These are phyloP conservation scores for Borovskyia barvae DNA, from an alignment of 208 protist species.

Conservation along the genomic window DNA sequence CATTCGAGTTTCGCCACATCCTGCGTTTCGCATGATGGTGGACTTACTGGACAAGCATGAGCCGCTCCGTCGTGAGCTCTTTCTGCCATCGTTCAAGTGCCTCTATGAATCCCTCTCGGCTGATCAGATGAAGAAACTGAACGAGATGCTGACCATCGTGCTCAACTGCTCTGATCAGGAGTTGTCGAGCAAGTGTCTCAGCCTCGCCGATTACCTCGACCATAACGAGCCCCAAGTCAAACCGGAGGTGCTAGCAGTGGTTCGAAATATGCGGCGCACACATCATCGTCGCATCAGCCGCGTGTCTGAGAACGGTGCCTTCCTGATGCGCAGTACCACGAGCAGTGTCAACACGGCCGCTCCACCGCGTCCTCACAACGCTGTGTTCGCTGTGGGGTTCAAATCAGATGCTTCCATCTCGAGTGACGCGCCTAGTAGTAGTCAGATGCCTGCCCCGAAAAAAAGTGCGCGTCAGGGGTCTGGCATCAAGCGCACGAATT, in stretches of 20 bases:
- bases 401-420: conserved; percentile 10
- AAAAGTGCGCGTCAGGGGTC: too few relatives aligned
- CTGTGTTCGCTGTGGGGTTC: neutral
- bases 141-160: conserved; percentile 80
- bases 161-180: conserved; percentile 81
- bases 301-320: conserved; percentile 30
- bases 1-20: conserved; percentile 83
- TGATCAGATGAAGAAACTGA: conserved; percentile 86
- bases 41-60: conserved; percentile 92
- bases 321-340: conserved; percentile 25
- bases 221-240: conserved; percentile 80
- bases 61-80: conserved; percentile 84
- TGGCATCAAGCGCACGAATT: too few relatives aligned
- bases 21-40: conserved; percentile 87
- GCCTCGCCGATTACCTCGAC: conserved; percentile 88
- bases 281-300: conserved; percentile 40
- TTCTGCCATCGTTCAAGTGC: conserved; percentile 88
- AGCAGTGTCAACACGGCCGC: conserved; percentile 26
- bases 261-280: conserved; percentile 46
- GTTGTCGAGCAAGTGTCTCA: conserved; percentile 79
- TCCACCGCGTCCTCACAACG: conserved; percentile 8
- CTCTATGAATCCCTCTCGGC: conserved; percentile 84
- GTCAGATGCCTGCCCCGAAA: conserved; percentile 2
- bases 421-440: conserved; percentile 1
- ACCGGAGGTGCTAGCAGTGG: conserved; percentile 63